Evolutionary conservation across 257 asterid genomes (phyloP), one percentile per base, ranked within the genome.

Genomic region (Lantana camara): DNA sequence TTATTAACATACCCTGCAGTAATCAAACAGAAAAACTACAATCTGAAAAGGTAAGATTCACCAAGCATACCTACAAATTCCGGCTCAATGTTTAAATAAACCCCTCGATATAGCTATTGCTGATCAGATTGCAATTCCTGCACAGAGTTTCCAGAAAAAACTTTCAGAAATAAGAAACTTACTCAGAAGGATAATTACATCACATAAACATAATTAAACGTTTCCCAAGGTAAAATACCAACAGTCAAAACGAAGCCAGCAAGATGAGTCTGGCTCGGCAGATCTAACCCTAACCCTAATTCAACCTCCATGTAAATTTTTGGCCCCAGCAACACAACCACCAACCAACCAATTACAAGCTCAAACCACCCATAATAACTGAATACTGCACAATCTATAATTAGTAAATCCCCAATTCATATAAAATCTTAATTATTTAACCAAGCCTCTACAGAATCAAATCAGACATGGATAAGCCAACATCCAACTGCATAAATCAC

Each of bases 281-380:
- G 81, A 75, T 74, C 83, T 53, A 51, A 60, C 74, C 79, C 80
- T 67, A 71, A 72, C 74, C 80, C 81, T 69, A 64, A 65, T 48
- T 29, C 60, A 70, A 67, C 60, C 27, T 9, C 54, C 41, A 13
- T 53, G 53, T 19, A 9, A 13, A 9, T 22, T 38, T 58, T 40
- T 41, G 59, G 53, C 11, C 64, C 68, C 64, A 58, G 40, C 32
- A 51, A 16, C 38, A 35, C 40, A 4, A 35, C 1, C 40, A 27
- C 49, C 53, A 50, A 60, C 48, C 42, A 21, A 22, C 66, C 60
- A 62, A 41, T 3, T 9, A 27, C 29, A 22, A 27, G 60, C 41
- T 45, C 8, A 9, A 44, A 44, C 12, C 38, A 44, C 62, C 23
- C 41, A 62, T 4, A n/a, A n/a, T n/a, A 51, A 53, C 53, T 54